These are phyloP conservation scores for Phoenix dactylifera DNA, from an alignment of 176 grass and related monocot genomes.

Conservation along the genomic window DNA sequence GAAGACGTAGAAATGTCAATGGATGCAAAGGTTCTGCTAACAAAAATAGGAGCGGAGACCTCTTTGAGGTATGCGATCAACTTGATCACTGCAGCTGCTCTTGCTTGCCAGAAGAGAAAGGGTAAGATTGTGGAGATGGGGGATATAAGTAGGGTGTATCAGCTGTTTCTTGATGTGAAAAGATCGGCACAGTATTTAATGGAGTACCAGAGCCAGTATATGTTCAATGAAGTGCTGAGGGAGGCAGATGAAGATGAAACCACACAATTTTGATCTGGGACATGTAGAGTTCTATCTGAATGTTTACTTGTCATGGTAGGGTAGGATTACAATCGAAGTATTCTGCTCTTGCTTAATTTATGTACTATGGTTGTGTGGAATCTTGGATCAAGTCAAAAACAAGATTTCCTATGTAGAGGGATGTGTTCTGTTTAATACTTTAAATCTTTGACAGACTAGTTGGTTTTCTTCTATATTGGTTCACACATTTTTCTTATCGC, in stretches of 20 bases:
- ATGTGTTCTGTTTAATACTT: too few relatives aligned
- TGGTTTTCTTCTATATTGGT: too few relatives aligned
- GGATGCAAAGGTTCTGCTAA: slow-evolving; percentile 73
- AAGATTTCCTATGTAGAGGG: too few relatives aligned
- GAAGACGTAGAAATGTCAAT: slow-evolving; percentile 85
- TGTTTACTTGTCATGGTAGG: background rate
- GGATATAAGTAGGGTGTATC: slow-evolving; percentile 80
- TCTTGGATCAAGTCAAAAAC: too few relatives aligned
- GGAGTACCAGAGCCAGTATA: slow-evolving; percentile 86
- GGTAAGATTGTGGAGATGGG: slow-evolving; percentile 85
- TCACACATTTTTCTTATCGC: too few relatives aligned
- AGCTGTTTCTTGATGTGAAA: slow-evolving; percentile 88
- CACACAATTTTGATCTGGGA: slow-evolving; percentile 29
- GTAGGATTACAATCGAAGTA: background rate
- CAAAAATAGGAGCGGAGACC: slow-evolving; percentile 83
- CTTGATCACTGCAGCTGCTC: slow-evolving; percentile 56
- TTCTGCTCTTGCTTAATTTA: slow-evolving; percentile 4
- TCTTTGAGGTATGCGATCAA: slow-evolving; percentile 80
- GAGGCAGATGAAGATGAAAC: slow-evolving; percentile 43
- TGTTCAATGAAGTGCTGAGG: slow-evolving; percentile 72
- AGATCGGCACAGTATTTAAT: slow-evolving; percentile 79
- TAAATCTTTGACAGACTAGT: too few relatives aligned
- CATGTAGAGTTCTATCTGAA: too few relatives aligned
- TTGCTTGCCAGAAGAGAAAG: slow-evolving; percentile 81
- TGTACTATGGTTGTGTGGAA: too few relatives aligned